These are phyloP conservation scores for Teunomyces atbi DNA, from an alignment of 805 yeast species.

Conservation along the genomic window DNA sequence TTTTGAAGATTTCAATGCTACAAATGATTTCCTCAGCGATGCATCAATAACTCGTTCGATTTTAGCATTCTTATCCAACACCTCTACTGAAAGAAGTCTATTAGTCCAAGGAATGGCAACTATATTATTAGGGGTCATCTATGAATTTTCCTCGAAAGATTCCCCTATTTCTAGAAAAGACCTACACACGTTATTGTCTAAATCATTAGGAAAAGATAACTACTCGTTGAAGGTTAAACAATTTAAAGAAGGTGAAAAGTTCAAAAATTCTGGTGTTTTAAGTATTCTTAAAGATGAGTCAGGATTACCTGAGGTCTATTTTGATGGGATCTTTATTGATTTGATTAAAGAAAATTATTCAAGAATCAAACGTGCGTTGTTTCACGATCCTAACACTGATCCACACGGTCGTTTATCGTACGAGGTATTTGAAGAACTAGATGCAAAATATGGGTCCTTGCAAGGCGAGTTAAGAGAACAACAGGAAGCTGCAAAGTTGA, in stretches of 20 bases:
- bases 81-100: conserved; percentile 47
- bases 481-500: conserved; percentile 15
- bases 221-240: conserved; percentile 71
- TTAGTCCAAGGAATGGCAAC: conserved; percentile 73
- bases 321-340: conserved; percentile 60
- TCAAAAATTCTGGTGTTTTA: conserved; percentile 55
- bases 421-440: conserved; percentile 52
- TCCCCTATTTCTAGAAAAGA: conserved; percentile 66
- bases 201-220: conserved; percentile 77
- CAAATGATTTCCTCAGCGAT: conserved; percentile 71
- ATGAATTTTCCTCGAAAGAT: conserved; percentile 64
- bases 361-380: conserved; percentile 68
- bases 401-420: conserved; percentile 67
- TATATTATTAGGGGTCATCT: conserved; percentile 69
- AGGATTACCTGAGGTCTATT: conserved; percentile 83
- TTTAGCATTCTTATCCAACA: conserved; percentile 55
- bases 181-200: conserved; percentile 59
- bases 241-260: conserved; percentile 57
- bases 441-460: conserved; percentile 31
- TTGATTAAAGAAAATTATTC: conserved; percentile 66
- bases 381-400: conserved; percentile 70
- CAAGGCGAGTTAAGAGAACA: conserved; percentile 21
- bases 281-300: conserved; percentile 66
- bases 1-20: conserved; percentile 73
- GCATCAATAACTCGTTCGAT: conserved; percentile 64